phyloP scores from a whole-genome alignment of 768 basidiomycete species.

The Suillus discolor region DNA sequence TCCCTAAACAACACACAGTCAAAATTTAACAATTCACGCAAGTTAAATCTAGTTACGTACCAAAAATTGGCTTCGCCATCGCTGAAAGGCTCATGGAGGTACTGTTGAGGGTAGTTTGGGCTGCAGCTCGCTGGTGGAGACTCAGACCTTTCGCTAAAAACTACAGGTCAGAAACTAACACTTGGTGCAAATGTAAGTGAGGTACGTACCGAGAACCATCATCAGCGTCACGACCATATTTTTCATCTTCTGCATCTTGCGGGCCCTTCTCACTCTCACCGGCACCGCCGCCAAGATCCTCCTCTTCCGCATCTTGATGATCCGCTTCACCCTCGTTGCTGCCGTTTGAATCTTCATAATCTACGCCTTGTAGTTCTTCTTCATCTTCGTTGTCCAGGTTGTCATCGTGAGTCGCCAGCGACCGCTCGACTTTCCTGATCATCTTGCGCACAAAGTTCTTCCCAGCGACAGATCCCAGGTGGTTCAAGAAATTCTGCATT shows the following conservation, averaged over 20 bases:
- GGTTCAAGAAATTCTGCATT: slow-evolving; percentile 29
- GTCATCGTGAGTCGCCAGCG: slow-evolving; percentile 9
- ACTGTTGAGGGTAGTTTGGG: not conserved
- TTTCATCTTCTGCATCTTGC: not conserved
- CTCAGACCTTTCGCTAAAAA: not conserved
- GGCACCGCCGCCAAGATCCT: not conserved
- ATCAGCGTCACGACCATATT: not conserved
- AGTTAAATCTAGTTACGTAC: not conserved
- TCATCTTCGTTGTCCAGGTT: not conserved
- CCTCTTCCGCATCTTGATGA: slow-evolving; percentile 2
- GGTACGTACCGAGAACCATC: not conserved
- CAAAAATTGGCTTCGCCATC: too few species aligned
- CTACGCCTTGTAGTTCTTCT: slow-evolving; percentile 3
- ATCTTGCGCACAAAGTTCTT: slow-evolving; percentile 29
- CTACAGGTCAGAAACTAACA: not conserved
- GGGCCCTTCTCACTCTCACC: not conserved
- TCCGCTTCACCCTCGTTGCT: slow-evolving; percentile 5
- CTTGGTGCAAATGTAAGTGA: not conserved
- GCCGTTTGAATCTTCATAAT: not conserved
- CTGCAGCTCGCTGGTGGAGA: not conserved
- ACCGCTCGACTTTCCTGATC: slow-evolving; percentile 20
- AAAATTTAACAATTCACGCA: not conserved
- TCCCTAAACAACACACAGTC: not conserved
- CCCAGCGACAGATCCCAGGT: slow-evolving; percentile 28
- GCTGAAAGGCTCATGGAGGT: not conserved